Conservation (phyloP, 306 rosid genomes). For the Fragaria iinumae region DNA sequence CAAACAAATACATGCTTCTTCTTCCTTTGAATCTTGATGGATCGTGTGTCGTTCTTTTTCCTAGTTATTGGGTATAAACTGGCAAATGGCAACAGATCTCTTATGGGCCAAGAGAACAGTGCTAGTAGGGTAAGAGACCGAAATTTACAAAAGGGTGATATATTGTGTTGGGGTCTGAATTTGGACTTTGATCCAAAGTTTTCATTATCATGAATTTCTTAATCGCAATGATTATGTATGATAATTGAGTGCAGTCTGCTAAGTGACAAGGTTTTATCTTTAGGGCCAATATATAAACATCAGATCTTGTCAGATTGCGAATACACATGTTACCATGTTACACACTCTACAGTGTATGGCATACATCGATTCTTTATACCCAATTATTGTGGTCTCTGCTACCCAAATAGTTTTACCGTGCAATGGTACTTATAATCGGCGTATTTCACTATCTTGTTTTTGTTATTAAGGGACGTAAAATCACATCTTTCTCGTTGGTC, state of each 20-base stretch:
- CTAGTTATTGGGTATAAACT: background rate
- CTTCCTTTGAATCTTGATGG: background rate
- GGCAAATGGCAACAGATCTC: background rate
- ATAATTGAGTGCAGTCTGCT: background rate
- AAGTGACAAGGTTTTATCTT: background rate
- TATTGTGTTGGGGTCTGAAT: background rate
- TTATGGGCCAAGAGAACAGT: background rate
- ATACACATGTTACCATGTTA: background rate
- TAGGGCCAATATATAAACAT: background rate
- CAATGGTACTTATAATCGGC: background rate
- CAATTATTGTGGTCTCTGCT: background rate
- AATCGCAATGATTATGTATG: background rate
- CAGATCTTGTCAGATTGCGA: constrained; percentile 5
- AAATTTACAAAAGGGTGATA: no score
- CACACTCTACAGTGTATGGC: background rate
- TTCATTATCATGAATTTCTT: background rate
- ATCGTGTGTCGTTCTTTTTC: no score
- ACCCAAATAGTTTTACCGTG: background rate
- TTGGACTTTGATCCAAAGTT: background rate
- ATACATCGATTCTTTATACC: no score
- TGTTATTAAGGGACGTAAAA: background rate
- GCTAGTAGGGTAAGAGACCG: background rate
- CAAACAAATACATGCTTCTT: background rate
- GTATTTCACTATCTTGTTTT: no score
- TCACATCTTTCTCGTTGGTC: background rate